phyloP scores from a whole-genome alignment of 2,329 filamentous ascomycete genomes.

The Emydomyces testavorans region DNA sequence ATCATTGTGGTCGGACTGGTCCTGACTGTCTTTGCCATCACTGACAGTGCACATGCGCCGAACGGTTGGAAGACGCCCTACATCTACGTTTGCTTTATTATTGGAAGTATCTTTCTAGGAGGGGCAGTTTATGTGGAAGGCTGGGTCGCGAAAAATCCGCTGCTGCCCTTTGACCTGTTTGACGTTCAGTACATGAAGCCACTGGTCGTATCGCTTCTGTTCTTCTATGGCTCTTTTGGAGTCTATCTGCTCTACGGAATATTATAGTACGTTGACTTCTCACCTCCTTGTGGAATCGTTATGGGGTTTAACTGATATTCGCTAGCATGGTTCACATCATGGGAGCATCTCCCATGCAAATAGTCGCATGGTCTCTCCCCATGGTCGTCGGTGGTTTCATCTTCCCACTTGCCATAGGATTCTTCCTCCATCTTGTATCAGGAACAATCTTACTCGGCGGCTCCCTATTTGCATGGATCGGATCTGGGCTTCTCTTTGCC shows the following conservation, averaged over 20 bases:
- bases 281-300: neutral
- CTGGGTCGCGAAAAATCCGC: conserved; percentile 54
- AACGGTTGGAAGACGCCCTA: conserved; percentile 63
- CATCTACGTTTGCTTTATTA: conserved; percentile 52
- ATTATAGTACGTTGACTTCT: conserved; percentile 45
- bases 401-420: conserved; percentile 51
- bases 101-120: conserved; percentile 50
- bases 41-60: conserved; percentile 57
- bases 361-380: conserved; percentile 58
- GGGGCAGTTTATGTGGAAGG: conserved; percentile 59
- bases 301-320: conserved; percentile 7
- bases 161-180: conserved; percentile 61
- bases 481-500: conserved; percentile 52
- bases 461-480: conserved; percentile 48
- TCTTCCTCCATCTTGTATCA: conserved; percentile 55
- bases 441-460: conserved; percentile 53
- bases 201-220: conserved; percentile 49
- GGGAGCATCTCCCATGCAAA: conserved; percentile 47
- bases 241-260: conserved; percentile 60
- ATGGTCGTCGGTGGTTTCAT: conserved; percentile 57
- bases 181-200: conserved; percentile 56
- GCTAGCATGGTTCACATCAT: conserved; percentile 51
- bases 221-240: conserved; percentile 57
- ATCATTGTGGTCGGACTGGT: conserved; percentile 55
- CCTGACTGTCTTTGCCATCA: conserved; percentile 63